Base-by-base conservation (phyloP, 805 yeast species). In the Jamesozyma lodderae region DNA sequence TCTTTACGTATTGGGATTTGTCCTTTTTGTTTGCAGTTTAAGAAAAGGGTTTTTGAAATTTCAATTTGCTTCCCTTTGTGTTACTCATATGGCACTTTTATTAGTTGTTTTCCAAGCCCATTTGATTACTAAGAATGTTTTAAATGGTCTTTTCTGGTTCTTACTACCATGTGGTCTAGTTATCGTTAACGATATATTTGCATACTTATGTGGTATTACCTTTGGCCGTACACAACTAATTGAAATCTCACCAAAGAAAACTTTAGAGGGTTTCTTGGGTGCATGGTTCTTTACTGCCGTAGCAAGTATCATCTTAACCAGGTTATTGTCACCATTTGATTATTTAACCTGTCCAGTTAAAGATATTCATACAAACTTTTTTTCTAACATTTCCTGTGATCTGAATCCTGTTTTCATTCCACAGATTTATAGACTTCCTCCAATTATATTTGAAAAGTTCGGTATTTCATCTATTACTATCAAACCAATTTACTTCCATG, bases 251-350 rank as follows among this genome's bases (percentile, higher is more conserved):
- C 98, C 98, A 41, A 92, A 92, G 63, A 92, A 92, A 65, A 92
- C 98, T 3, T 87, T 90, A 26, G 98, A 92, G 66, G 98, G 98
- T 3, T 92, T 92, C 54, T 65, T 90, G 35, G 98, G 98, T 37
- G 98, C 97, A 14, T 92, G 98, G 98, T 62, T 86, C 34, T 90
- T 92, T 56, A 92, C 98, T 8, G 79, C 84, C 6, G 44, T 82
- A 25, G 77, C 83, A 45, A 85, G 90, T 1, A 62, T 85, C 20
- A 37, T 78, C 6, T 69, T 87, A 37, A 72, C 94, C 2, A 73
- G 73, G 48, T 55, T 80, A 37, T 67, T 87, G 45, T 67, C 81
- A 27, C 71, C 75, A 36, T 78, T 75, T 47, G 73, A 73, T 52
- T 92, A 81, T 61, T 66, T 92, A 69, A 84, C 82, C 44, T 92